Percentiles rank a stretch among this genome's conserved stretches.
Evolutionary conservation across 768 basidiomycete genomes (phyloP).

Genomic region (Serendipita vermifera): DNA sequence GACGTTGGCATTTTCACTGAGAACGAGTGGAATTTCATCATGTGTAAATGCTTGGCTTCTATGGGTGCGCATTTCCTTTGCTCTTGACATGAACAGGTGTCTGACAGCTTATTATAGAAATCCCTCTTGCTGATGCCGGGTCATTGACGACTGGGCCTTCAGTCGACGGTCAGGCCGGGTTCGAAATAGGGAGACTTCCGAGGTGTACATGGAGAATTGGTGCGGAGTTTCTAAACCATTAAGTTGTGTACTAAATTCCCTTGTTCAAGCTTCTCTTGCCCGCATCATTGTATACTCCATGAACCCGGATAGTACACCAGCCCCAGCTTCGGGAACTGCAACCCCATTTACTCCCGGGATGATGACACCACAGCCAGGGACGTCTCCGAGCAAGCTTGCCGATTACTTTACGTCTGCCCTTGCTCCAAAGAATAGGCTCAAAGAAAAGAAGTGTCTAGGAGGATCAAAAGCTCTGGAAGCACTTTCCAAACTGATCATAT

Average conservation of each 20-base stretch:
- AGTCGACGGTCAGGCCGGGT: constrained; percentile 58
- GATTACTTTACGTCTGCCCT: constrained; percentile 51
- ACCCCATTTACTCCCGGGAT: constrained; percentile 40
- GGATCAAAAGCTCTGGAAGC: constrained; percentile 80
- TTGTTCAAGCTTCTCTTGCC: constrained; percentile 53
- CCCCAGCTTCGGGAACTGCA: constrained; percentile 45
- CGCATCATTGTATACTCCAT: constrained; percentile 84
- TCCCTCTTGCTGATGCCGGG: constrained; percentile 58
- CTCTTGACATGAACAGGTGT: constrained; percentile 2
- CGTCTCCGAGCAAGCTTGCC: constrained; percentile 30
- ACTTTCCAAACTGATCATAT: constrained; percentile 69
- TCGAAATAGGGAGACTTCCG: constrained; percentile 59
- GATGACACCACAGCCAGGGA: constrained; percentile 31
- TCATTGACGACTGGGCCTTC: constrained; percentile 63
- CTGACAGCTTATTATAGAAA: constrained; percentile 33
- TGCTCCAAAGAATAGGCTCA: constrained; percentile 31
- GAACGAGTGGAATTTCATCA: constrained; percentile 70
- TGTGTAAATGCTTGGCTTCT: constrained; percentile 77
- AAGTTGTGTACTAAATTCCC: constrained; percentile 13
- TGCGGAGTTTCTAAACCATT: constrained; percentile 25
- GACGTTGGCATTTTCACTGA: constrained; percentile 79
- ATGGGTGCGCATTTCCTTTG: constrained; percentile 44
- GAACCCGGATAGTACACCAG: constrained; percentile 47
- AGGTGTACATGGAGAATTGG: constrained; percentile 63
- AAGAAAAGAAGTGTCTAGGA: constrained; percentile 49